phyloP scores from a whole-genome alignment of 208 protist species.

The Lotmaria passim region DNA sequence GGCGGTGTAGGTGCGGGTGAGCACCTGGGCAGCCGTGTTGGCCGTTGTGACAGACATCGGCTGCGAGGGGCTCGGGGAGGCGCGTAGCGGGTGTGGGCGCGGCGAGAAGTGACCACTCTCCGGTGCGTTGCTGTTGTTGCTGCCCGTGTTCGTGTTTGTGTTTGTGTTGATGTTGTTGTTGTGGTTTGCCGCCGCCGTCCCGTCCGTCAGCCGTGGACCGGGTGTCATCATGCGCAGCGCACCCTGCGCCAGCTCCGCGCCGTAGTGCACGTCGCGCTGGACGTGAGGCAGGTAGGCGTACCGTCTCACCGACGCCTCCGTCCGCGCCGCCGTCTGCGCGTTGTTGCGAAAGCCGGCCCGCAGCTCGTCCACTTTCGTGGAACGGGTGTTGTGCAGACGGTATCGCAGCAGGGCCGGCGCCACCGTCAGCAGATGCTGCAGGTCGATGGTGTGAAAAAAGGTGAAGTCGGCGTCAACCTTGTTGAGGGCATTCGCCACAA shows the following conservation, averaged over 20 bases:
- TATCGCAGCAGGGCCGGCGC: constrained; percentile 48
- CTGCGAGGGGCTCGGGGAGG: constrained; percentile 4
- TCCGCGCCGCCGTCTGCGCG: constrained; percentile 25
- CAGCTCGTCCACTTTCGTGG: constrained; percentile 40
- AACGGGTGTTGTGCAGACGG: constrained; percentile 43
- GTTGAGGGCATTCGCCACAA: not conserved
- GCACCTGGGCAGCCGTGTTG: not conserved
- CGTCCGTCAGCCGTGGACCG: constrained; percentile 40
- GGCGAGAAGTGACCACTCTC: constrained; percentile 6
- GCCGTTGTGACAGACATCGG: not conserved
- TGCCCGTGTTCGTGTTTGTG: not conserved
- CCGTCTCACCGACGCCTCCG: constrained; percentile 37
- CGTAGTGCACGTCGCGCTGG: constrained; percentile 55
- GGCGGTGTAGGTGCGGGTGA: constrained; percentile 27
- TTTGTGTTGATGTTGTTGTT: not conserved
- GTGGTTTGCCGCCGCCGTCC: not conserved
- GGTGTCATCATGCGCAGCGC: constrained; percentile 49
- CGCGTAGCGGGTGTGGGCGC: constrained; percentile 5
- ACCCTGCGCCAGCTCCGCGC: constrained; percentile 47
- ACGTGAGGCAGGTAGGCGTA: constrained; percentile 43
- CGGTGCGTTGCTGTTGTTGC: constrained; percentile 8
- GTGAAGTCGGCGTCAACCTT: constrained; percentile 1
- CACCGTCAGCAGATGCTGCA: constrained; percentile 39
- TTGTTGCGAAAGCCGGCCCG: constrained; percentile 28
- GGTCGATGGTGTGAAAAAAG: constrained; percentile 31